These are phyloP conservation scores for Neurospora sp. DNA, from an alignment of 495 filamentous ascomycete genomes.

Conservation along the genomic window DNA sequence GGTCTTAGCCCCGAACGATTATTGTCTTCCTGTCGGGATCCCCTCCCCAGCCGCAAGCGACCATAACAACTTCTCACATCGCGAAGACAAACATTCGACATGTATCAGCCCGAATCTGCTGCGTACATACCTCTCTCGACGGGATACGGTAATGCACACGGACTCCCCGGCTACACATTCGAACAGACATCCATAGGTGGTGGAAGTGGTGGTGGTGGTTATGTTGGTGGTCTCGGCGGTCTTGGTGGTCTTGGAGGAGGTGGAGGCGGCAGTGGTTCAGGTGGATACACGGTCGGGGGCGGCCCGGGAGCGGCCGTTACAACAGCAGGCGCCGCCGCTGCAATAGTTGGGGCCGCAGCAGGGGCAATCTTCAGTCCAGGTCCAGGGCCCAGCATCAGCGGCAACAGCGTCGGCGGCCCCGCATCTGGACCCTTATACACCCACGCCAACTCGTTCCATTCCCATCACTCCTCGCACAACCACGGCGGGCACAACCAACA, in stretches of 20 bases:
- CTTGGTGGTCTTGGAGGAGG: not conserved
- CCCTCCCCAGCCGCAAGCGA: not conserved
- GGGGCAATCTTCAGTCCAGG: constrained; percentile 17
- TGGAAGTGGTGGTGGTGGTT: constrained; percentile 4
- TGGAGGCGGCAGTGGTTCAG: constrained; percentile 7
- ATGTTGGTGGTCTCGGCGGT: not conserved
- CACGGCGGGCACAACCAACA: constrained; percentile 1
- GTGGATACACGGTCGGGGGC: constrained; percentile 11
- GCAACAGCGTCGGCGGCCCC: constrained; percentile 21
- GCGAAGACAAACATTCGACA: constrained; percentile 17
- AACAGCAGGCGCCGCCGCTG: not conserved
- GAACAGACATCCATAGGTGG: constrained; percentile 28
- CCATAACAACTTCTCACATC: not conserved
- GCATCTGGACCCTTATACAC: constrained; percentile 19
- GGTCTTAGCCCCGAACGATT: not conserved
- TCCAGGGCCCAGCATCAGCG: constrained; percentile 17
- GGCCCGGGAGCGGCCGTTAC: constrained; percentile 2
- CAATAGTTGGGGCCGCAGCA: constrained; percentile 8
- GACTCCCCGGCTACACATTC: constrained; percentile 35
- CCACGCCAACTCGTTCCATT: constrained; percentile 8
- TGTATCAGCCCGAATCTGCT: constrained; percentile 46
- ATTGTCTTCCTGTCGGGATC: not conserved
- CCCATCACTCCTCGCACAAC: not conserved
- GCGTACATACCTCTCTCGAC: constrained; percentile 31
- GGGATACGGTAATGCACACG: constrained; percentile 28